A percentile compares a stretch with the other conserved stretches of the same genome.
Evolutionary conservation across 1,139 yeast genomes (phyloP).

Genomic region (Magnusiomyces paraingens): DNA sequence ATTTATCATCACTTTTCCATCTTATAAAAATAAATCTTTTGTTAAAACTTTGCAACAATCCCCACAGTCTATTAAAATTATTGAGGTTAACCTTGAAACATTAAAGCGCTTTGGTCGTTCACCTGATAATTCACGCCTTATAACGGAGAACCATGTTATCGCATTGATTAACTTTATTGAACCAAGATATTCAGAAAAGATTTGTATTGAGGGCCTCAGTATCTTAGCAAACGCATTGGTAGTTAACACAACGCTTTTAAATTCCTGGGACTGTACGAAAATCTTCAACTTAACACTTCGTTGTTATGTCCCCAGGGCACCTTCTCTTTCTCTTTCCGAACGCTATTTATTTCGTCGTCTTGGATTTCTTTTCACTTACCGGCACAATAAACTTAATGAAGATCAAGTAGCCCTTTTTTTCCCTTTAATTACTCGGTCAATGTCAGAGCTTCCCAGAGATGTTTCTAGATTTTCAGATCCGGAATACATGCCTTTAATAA

Average conservation of each 20-base stretch:
- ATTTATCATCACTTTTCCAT: background rate
- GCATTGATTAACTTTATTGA: background rate
- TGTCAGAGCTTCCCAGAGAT: background rate
- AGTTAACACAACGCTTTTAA: background rate
- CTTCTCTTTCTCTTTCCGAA: background rate
- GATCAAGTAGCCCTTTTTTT: background rate
- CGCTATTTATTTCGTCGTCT: background rate
- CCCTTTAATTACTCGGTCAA: background rate
- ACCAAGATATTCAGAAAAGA: background rate
- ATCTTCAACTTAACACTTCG: background rate
- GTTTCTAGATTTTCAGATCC: background rate
- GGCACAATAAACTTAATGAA: background rate
- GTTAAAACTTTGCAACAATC: background rate
- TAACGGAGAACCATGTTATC: background rate
- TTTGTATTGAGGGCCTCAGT: background rate
- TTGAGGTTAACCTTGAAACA: background rate
- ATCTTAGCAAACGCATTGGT: conserved; percentile 4
- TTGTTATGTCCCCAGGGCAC: background rate
- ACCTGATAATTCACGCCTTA: background rate
- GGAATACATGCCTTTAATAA: background rate
- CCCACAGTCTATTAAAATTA: background rate
- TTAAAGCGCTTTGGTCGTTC: background rate
- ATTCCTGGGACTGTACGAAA: background rate
- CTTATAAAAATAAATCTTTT: background rate
- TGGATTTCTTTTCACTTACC: background rate